Evolutionary conservation across 495 filamentous ascomycete species (phyloP).

Genomic region (Xanthoparmelia taractica): DNA sequence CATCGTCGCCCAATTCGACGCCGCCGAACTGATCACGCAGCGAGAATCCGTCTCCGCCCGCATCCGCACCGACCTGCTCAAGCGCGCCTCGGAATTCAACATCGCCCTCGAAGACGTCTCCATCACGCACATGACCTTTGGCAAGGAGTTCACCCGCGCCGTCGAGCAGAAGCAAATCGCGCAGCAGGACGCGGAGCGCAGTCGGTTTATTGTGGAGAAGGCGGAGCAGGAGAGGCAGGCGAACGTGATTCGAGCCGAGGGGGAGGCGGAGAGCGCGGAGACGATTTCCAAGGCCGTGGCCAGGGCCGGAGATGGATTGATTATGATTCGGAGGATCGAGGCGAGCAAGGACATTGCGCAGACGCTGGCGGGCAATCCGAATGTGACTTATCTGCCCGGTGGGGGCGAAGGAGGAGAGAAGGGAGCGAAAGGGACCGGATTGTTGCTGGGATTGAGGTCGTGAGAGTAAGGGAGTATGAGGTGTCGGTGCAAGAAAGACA

Average conservation of each 20-base stretch:
- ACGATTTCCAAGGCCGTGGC: constrained; percentile 87
- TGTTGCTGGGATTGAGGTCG: constrained; percentile 54
- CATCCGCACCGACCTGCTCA: constrained; percentile 89
- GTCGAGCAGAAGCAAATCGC: constrained; percentile 99
- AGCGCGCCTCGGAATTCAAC: constrained; percentile 97
- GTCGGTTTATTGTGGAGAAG: constrained; percentile 96
- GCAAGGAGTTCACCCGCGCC: constrained; percentile 95
- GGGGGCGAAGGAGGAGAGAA: constrained; percentile 53
- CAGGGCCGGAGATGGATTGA: constrained; percentile 84
- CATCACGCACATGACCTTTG: constrained; percentile 99
- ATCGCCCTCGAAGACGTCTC: constrained; percentile 97
- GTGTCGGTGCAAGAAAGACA: neutral
- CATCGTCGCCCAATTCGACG: constrained; percentile 98
- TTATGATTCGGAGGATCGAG: constrained; percentile 94
- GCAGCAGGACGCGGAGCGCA: constrained; percentile 96
- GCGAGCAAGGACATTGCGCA: constrained; percentile 93
- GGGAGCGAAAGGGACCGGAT: constrained; percentile 53
- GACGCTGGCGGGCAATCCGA: constrained; percentile 82
- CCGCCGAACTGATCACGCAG: constrained; percentile 98
- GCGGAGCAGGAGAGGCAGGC: constrained; percentile 98
- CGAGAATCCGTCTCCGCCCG: constrained; percentile 92
- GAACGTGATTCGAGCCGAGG: constrained; percentile 95
- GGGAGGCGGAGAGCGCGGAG: constrained; percentile 92
- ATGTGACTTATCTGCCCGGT: constrained; percentile 89
- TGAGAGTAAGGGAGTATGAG: neutral